A percentile compares a stretch with the other conserved stretches of the same genome.
These are phyloP conservation scores for Mycena floridula DNA, from an alignment of 768 basidiomycete genomes.

Conservation along the genomic window DNA sequence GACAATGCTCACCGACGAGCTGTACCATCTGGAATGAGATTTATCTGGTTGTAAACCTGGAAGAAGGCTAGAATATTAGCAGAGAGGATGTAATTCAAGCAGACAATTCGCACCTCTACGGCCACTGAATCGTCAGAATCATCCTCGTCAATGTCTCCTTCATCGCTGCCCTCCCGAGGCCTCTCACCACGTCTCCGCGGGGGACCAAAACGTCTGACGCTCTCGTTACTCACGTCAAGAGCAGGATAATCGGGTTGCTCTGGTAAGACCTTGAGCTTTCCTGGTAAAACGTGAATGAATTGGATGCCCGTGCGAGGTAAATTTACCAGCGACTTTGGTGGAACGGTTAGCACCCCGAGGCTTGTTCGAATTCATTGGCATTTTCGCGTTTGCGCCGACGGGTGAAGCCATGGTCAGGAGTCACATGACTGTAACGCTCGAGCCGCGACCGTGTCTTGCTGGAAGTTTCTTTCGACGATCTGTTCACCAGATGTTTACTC, in stretches of 20 bases:
- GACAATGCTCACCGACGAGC: too few species aligned
- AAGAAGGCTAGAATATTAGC: constrained; percentile 1
- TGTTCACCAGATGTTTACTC: too few species aligned
- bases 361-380: too few species aligned
- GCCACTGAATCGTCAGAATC: constrained; percentile 51
- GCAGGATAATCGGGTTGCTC: constrained; percentile 62
- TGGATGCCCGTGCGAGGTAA: not conserved
- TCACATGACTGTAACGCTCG: too few species aligned
- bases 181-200: constrained; percentile 14
- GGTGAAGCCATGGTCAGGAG: too few species aligned
- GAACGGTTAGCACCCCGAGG: constrained; percentile 46
- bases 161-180: constrained; percentile 55
- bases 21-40: constrained; percentile 90
- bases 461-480: too few species aligned
- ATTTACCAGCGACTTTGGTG: constrained; percentile 37
- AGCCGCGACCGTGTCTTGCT: too few species aligned
- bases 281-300: constrained; percentile 33
- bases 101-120: constrained; percentile 61
- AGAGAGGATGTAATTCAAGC: constrained; percentile 4
- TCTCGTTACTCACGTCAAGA: constrained; percentile 13
- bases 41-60: constrained; percentile 91
- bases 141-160: constrained; percentile 63
- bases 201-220: constrained; percentile 1
- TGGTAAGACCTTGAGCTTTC: constrained; percentile 84
- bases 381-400: too few species aligned